Evolutionary conservation across 2,329 filamentous ascomycete genomes (phyloP), one percentile per base, ranked within the genome.

Genomic region (Hypoxylon sp.): DNA sequence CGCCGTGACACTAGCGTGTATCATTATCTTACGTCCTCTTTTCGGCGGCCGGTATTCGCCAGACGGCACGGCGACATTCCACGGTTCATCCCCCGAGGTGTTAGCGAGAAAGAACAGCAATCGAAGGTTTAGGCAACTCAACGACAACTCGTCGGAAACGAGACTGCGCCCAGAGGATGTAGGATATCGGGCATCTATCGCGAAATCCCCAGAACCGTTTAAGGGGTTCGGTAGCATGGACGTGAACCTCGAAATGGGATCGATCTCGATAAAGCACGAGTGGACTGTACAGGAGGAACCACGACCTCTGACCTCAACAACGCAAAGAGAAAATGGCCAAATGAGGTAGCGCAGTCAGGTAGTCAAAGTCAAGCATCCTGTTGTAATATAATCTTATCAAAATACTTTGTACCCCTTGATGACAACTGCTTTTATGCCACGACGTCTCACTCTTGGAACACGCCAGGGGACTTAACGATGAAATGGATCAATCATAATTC

Each of bases 11-110:
- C 69, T 80, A 11, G 77, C 79, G n/a, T 83, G 79, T 59, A 73
- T 82, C 19, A 80, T 81, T 0, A 75, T 81, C 14, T 73, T 82
- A 32, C 78, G 80, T 0, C 80, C 81, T 5, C 74, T 83, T 6
- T 72, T 83, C 3, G 77, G 68, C 25, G 74, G 65, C 28, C 69
- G 49, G 6, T 74, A 74, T 41, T 65, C 66, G 1, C 59, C 72
- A 1, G 68, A 70, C 1, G 61, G 61, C 5, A 76, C 72, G 3
- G 62, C 61, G 11, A 71, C 73, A 34, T 55, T 58, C 60, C 17
- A 63, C 34, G 32, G 53, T 5, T 30, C 56, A 28, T 38, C 60
- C 23, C 21, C 68, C 9, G 57, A 56, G 6, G 36, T 59, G 0
- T 10, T 67, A 17, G 38, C 66, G 25, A 68, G 64, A 5, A 70